A percentile compares a stretch with the other conserved stretches of the same genome.
Evolutionary conservation across 2,329 filamentous ascomycete species (phyloP).

Genomic region (Fusarium equiseti): DNA sequence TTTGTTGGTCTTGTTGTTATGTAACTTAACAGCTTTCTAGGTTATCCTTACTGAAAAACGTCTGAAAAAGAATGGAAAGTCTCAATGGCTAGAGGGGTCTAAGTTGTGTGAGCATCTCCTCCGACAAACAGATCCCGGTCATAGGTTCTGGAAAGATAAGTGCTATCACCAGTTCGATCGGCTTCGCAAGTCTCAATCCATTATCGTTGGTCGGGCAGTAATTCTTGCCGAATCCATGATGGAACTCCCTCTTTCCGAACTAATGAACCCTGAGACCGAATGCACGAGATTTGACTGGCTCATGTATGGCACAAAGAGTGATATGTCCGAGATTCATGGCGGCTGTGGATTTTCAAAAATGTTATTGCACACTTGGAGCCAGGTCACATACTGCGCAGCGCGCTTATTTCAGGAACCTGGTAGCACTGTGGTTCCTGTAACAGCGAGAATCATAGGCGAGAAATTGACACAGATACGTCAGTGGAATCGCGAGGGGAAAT

Average conservation of each 20-base stretch:
- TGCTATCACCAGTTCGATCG: conserved; percentile 45
- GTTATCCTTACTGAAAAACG: conserved; percentile 54
- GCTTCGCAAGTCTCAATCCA: conserved; percentile 53
- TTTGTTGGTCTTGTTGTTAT: neutral
- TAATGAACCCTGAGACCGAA: conserved; percentile 50
- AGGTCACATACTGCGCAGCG: conserved; percentile 53
- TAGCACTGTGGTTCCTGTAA: conserved; percentile 48
- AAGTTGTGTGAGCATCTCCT: conserved; percentile 51
- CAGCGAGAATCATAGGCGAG: conserved; percentile 38
- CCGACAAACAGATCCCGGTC: conserved; percentile 51
- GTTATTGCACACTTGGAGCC: conserved; percentile 52
- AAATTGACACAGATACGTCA: conserved; percentile 51
- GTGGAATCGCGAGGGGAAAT: conserved; percentile 50
- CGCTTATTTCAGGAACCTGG: conserved; percentile 50
- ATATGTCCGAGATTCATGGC: conserved; percentile 55
- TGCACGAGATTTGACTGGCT: conserved; percentile 54
- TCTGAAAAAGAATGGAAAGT: conserved; percentile 46
- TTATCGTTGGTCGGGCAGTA: conserved; percentile 56
- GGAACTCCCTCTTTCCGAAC: conserved; percentile 46
- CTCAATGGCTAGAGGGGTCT: conserved; percentile 55
- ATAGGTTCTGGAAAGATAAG: conserved; percentile 50
- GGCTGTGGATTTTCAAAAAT: conserved; percentile 57
- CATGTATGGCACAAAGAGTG: conserved; percentile 51
- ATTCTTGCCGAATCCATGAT: conserved; percentile 57
- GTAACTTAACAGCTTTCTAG: conserved; percentile 26